Base-by-base conservation (phyloP, 2,329 filamentous ascomycete species). In the Calonectria pseudoreteaudii region DNA sequence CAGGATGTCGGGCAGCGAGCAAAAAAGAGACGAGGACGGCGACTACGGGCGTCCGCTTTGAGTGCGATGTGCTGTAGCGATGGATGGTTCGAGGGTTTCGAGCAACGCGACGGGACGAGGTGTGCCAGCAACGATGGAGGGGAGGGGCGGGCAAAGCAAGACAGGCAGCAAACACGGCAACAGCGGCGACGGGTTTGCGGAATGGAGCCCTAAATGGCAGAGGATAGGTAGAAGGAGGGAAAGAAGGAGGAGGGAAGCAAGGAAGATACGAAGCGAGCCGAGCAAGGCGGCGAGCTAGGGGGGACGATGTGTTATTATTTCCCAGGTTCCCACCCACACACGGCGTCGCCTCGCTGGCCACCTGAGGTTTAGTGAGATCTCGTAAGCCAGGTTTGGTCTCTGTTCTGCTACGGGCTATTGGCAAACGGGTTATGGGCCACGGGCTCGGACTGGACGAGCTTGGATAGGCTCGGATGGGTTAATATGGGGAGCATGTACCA, bases 311-410 rank as follows among this genome's bases (percentile, higher is more conserved):
- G 72, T 75, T 76, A 73, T 72, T 76, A 74, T 74, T 74, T 68
- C 70, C 66, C 67, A 69, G 60, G 67, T 65, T 74, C 65, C 74
- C 74, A 70, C 72, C 72, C 73, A 76, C 72, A 76, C 72, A 72
- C 71, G 70, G 67, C 70, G 66, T 70, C 66, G 52, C 70, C 68
- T 74, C 64, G 53, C 52, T 60, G 67, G 52, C 74, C 75, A 72
- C 72, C 71, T 77, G 74, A 76, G 74, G 76, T 75, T 67, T 74
- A 77, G 76, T 74, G 73, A 77, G 75, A 77, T 77, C 76, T 77
- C 73, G 76, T 77, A 73, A 76, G 75, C 75, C 74, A 70, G 65
- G 69, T 47, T 47, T 47, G 68, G 66, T 38, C 53, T 64, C 67
- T 60, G 38, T 62, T 23, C 53, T 68, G 66, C 66, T 36, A 68